Evolutionary conservation across 306 rosid species (phyloP), one percentile per base, ranked within the genome.

Genomic region (Castanea sativa): DNA sequence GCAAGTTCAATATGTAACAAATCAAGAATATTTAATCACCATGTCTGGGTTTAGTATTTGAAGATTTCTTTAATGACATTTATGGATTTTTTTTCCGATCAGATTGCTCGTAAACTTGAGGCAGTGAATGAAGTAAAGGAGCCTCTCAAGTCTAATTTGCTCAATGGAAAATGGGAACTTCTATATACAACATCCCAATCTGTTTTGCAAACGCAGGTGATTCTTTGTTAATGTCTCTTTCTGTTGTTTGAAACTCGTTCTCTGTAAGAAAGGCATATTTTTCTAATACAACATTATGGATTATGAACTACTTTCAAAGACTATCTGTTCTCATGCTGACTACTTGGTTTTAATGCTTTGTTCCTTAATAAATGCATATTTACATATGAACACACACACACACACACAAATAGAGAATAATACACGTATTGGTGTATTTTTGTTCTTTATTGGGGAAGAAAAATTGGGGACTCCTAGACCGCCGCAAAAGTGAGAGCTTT

Each of bases 151-250:
- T 92, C 98, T 60, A 83, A 73, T 77, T 69, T 88, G 58, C 90
- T 94, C 5, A 86, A 89, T 74, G 98, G 98, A 58, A 94, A 94
- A 87, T 94, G 98, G 98, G 98, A 94, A 87, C 98, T 94, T 81
- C 70, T 92, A 64, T 94, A 94, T 84, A 94, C 98, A 20, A 94
- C 98, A 27, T 94, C 97, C 2, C 79, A 65, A 76, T 92, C 97
- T 18, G 89, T 92, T 77, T 86, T 92, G 81, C 96, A 92, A 85
- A 86, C 83, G 32, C 55, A 79, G 92, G 98, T 93, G 70, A 76
- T 61, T 25, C n/a, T 61, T 61, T 13, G 38, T 61, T 21, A 27
- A 61, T 59, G 20, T 27, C 25, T 6, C 69, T 61, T 61, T 19
- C 69, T 12, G 15, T 25, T 61, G 1, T 25, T 4, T 25, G n/a